Percentiles rank a stretch among this genome's conserved stretches.
These are phyloP conservation scores for Oehlia diaphana DNA, from an alignment of 192 early-diverging fungal species.

Conservation along the genomic window DNA sequence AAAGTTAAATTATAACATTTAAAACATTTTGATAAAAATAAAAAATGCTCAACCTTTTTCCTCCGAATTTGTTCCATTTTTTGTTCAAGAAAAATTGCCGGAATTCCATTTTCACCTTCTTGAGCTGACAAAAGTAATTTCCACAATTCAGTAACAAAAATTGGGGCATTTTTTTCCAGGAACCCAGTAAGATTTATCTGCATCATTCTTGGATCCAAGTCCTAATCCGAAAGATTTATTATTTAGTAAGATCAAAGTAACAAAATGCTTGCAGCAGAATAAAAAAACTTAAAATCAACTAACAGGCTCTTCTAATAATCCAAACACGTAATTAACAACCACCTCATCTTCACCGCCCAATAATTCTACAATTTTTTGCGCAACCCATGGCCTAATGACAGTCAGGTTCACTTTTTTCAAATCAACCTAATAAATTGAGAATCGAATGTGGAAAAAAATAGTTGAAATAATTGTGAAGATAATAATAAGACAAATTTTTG, in stretches of 20 bases:
- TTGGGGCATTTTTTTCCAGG: slow-evolving; percentile 75
- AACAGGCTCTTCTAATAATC: slow-evolving; percentile 78
- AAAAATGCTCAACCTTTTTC: slow-evolving; percentile 40
- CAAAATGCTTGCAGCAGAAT: background rate
- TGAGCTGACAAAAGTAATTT: slow-evolving; percentile 88
- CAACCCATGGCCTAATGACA: slow-evolving; percentile 90
- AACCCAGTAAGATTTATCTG: slow-evolving; percentile 97
- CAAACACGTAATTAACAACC: slow-evolving; percentile 81
- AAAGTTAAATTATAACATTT: background rate
- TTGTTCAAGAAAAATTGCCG: slow-evolving; percentile 76
- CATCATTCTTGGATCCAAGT: slow-evolving; percentile 83
- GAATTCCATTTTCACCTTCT: slow-evolving; percentile 77
- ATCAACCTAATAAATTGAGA: slow-evolving; percentile 60
- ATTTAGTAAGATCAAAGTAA: background rate
- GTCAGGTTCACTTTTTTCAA: slow-evolving; percentile 86
- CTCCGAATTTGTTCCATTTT: slow-evolving; percentile 81
- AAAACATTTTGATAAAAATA: background rate
- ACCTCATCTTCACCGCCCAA: slow-evolving; percentile 96
- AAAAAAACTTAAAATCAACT: slow-evolving; percentile 13
- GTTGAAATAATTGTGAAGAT: background rate
- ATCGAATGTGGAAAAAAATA: background rate
- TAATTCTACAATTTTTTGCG: slow-evolving; percentile 63
- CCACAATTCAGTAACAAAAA: slow-evolving; percentile 91
- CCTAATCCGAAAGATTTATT: slow-evolving; percentile 37
- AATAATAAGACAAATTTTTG: slow-evolving; percentile 1